phyloP scores from a whole-genome alignment of 305 asterid species.

The Ajuga reptans region DNA sequence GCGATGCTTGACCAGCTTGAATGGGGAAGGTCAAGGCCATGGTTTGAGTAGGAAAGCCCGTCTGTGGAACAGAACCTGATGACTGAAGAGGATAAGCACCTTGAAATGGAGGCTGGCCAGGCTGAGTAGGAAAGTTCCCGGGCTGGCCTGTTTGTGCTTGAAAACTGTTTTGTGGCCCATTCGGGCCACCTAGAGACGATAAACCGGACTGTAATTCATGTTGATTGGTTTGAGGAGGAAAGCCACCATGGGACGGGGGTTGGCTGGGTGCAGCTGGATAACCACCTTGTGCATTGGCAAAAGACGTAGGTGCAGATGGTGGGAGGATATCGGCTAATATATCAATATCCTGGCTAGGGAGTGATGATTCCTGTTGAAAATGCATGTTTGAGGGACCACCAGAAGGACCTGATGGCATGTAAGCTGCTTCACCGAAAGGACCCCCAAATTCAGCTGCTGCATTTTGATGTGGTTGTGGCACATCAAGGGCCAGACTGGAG shows the following conservation, averaged over 20 bases:
- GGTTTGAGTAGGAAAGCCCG: slow-evolving; percentile 29
- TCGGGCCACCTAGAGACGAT: slow-evolving; percentile 31
- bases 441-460: slow-evolving; percentile 40
- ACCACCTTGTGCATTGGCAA: slow-evolving; percentile 32
- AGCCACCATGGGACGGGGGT: slow-evolving; percentile 29
- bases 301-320: slow-evolving; percentile 47
- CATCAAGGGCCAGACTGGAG: slow-evolving; percentile 35
- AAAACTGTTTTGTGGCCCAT: slow-evolving; percentile 35
- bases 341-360: slow-evolving; percentile 46
- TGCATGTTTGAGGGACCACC: slow-evolving; percentile 37
- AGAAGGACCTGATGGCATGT: slow-evolving; percentile 33
- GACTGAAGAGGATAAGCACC: slow-evolving; percentile 39
- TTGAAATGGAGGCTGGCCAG: slow-evolving; percentile 34
- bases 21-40: slow-evolving; percentile 37
- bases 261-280: slow-evolving; percentile 36
- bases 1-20: slow-evolving; percentile 52
- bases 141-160: slow-evolving; percentile 42
- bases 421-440: slow-evolving; percentile 27
- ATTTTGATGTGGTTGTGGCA: slow-evolving; percentile 32
- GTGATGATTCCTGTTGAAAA: slow-evolving; percentile 39
- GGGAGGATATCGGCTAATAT: slow-evolving; percentile 94
- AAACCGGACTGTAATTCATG: slow-evolving; percentile 28
- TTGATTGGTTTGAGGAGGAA: slow-evolving; percentile 43
- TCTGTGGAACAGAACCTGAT: slow-evolving; percentile 27
- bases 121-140: slow-evolving; percentile 37